A percentile compares a stretch with the other conserved stretches of the same genome.
Conservation (phyloP, 306 rosid genomes). For the Luffa acutangula region DNA sequence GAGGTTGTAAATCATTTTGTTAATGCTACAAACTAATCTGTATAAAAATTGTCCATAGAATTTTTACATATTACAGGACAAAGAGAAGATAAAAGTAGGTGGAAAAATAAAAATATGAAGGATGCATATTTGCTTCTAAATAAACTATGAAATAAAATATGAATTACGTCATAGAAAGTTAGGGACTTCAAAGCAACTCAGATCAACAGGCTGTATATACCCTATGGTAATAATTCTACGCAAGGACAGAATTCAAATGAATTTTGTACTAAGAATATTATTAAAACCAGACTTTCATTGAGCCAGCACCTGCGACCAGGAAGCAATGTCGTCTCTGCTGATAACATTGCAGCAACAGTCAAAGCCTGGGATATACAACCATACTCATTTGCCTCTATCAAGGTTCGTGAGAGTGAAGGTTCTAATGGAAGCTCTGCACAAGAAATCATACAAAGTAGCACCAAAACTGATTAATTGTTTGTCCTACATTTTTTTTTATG, state of each 20-base stretch:
- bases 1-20: not conserved
- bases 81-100: not conserved
- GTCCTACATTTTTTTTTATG: not conserved
- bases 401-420: slow-evolving; percentile 89
- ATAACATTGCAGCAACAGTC: slow-evolving; percentile 89
- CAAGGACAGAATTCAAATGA: not conserved
- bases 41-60: not conserved
- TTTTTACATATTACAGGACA: not conserved
- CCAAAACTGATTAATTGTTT: not conserved
- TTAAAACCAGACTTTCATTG: not conserved
- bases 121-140: not conserved
- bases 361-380: slow-evolving; percentile 86
- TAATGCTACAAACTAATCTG: not conserved
- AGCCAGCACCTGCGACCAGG: slow-evolving; percentile 57
- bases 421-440: slow-evolving; percentile 88
- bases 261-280: not conserved
- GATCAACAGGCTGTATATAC: not conserved
- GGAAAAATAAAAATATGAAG: not conserved
- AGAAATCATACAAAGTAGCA: not conserved
- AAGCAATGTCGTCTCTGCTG: slow-evolving; percentile 77
- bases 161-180: not conserved
- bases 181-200: not conserved
- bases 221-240: not conserved
- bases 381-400: slow-evolving; percentile 72
- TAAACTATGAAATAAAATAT: not conserved